These are phyloP conservation scores for Myochromella boudieri DNA, from an alignment of 768 basidiomycete species.

Conservation along the genomic window DNA sequence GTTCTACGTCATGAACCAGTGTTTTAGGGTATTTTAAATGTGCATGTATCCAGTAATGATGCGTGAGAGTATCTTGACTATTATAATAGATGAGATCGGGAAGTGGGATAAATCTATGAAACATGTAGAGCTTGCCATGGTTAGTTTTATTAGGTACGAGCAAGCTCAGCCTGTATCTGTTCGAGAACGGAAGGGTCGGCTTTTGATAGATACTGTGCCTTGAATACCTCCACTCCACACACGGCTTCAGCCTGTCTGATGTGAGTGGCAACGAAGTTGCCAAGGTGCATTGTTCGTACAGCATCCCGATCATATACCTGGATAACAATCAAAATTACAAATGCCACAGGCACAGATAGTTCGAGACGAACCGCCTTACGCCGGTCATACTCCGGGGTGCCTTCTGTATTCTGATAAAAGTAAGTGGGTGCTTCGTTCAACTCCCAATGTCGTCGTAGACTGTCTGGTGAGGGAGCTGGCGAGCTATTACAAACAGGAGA, in stretches of 20 bases:
- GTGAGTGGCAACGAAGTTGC: slow-evolving; percentile 52
- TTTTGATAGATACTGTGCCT: slow-evolving; percentile 56
- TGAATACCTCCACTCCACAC: slow-evolving; percentile 60
- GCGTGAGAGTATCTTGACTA: too few species aligned
- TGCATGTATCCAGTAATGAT: too few species aligned
- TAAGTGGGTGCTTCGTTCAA: slow-evolving; percentile 53
- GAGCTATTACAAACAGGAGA: slow-evolving; percentile 19
- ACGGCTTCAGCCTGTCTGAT: slow-evolving; percentile 63
- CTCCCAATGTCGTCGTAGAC: slow-evolving; percentile 71
- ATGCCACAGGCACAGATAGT: too few species aligned
- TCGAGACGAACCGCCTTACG: slow-evolving; percentile 58
- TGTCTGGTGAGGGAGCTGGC: slow-evolving; percentile 34
- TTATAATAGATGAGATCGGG: too few species aligned
- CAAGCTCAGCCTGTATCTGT: slow-evolving; percentile 61
- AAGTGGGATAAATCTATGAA: too few species aligned
- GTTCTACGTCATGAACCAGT: slow-evolving; percentile 7
- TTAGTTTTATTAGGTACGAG: slow-evolving; percentile 19
- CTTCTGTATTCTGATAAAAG: slow-evolving; percentile 65
- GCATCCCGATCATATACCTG: slow-evolving; percentile 75
- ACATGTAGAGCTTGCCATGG: background rate
- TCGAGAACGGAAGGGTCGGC: slow-evolving; percentile 74
- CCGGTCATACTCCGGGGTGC: slow-evolving; percentile 75
- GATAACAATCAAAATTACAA: too few species aligned
- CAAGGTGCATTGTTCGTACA: slow-evolving; percentile 66
- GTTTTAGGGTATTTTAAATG: slow-evolving; percentile 1